Conservation (phyloP, 495 filamentous ascomycete species). For the Tetracladium setigerum region DNA sequence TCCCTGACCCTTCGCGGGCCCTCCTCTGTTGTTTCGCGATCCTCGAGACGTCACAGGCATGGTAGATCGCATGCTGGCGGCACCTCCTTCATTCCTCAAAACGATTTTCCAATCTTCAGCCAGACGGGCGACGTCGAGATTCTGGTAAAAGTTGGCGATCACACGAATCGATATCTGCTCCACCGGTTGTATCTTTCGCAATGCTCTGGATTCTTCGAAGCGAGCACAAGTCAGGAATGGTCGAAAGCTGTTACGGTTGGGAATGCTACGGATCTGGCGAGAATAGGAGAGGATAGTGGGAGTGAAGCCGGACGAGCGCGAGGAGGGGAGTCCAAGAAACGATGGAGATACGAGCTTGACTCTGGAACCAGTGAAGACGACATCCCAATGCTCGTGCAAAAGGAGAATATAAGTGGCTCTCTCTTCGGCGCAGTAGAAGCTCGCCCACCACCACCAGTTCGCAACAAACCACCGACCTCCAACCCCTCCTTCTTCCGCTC, state of each 20-base stretch:
- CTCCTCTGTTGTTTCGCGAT: slow-evolving; percentile 50
- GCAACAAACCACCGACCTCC: slow-evolving; percentile 46
- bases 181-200: slow-evolving; percentile 78
- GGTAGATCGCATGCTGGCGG: slow-evolving; percentile 78
- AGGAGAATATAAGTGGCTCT: slow-evolving; percentile 35
- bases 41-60: slow-evolving; percentile 52
- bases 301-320: slow-evolving; percentile 18
- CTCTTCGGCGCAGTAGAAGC: slow-evolving; percentile 23
- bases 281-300: slow-evolving; percentile 50
- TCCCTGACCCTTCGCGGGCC: slow-evolving; percentile 42
- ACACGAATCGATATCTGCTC: slow-evolving; percentile 76
- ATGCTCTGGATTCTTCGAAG: slow-evolving; percentile 90
- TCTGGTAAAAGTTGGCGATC: slow-evolving; percentile 57
- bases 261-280: slow-evolving; percentile 34
- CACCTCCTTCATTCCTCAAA: slow-evolving; percentile 60
- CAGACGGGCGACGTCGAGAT: slow-evolving; percentile 91
- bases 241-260: slow-evolving; percentile 39
- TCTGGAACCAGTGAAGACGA: slow-evolving; percentile 65
- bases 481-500: slow-evolving; percentile 76
- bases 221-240: slow-evolving; percentile 83
- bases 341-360: slow-evolving; percentile 85
- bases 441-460: slow-evolving; percentile 35
- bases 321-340: slow-evolving; percentile 39
- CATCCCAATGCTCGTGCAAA: slow-evolving; percentile 83
- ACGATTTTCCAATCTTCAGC: slow-evolving; percentile 87